phyloP scores from a whole-genome alignment of 768 basidiomycete species.

The Pleurotus sapidus region DNA sequence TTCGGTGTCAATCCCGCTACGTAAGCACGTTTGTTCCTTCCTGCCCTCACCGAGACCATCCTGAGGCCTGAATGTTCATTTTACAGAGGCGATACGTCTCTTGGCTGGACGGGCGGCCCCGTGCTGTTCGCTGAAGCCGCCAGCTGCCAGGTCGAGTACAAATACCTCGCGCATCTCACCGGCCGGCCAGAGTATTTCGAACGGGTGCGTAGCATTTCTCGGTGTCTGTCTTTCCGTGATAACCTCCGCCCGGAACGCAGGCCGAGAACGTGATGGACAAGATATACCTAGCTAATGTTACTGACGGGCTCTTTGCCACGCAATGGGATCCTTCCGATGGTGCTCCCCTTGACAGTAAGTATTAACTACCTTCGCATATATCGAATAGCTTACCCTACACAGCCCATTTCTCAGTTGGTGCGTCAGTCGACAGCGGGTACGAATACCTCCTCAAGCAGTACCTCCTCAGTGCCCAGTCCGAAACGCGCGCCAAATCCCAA shows the following conservation, averaged over 20 bases:
- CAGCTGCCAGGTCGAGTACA: conserved; percentile 72
- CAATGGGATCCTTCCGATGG: conserved; percentile 25
- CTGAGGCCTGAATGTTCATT: not conserved
- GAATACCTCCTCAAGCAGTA: conserved; percentile 70
- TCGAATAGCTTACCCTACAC: not conserved
- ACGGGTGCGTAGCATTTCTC: conserved; percentile 16
- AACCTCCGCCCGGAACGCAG: conserved; percentile 12
- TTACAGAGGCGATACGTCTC: conserved; percentile 27
- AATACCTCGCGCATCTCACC: conserved; percentile 68
- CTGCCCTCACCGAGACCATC: not conserved
- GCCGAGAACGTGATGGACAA: conserved; percentile 35
- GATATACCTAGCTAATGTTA: conserved; percentile 26
- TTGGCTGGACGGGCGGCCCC: conserved; percentile 25
- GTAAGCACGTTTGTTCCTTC: conserved; percentile 24
- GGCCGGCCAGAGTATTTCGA: conserved; percentile 52
- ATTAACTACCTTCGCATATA: not conserved
- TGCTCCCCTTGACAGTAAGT: conserved; percentile 23
- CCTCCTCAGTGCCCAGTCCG: conserved; percentile 44
- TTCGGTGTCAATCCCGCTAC: conserved; percentile 56
- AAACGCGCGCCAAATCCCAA: conserved; percentile 43
- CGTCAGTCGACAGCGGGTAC: conserved; percentile 60
- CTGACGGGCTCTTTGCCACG: conserved; percentile 32
- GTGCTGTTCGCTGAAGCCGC: conserved; percentile 36
- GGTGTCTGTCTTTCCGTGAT: no score
- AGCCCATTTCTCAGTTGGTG: conserved; percentile 52